phyloP scores from a whole-genome alignment of 1,139 yeast genomes.

The Geotrichum siamense region DNA sequence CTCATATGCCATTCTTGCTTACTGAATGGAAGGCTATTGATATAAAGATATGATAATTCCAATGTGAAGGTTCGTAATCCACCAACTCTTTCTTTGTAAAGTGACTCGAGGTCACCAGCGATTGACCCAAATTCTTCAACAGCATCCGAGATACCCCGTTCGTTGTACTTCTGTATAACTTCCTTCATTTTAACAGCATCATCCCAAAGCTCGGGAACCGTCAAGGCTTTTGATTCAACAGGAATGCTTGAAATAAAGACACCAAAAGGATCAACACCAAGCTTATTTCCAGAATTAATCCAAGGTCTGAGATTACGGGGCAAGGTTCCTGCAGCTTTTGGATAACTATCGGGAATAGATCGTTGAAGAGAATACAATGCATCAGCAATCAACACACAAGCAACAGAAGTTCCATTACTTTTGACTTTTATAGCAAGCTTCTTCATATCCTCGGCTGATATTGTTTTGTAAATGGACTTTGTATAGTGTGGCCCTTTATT shows the following conservation, averaged over 20 bases:
- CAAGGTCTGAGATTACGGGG: slow-evolving; percentile 5
- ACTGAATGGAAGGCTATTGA: neutral
- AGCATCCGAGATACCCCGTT: slow-evolving; percentile 1
- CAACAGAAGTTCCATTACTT: neutral
- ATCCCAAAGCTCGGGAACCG: slow-evolving; percentile 5
- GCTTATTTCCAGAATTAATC: neutral
- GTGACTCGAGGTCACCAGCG: slow-evolving; percentile 2
- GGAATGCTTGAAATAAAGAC: slow-evolving; percentile 4
- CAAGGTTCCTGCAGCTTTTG: slow-evolving; percentile 1
- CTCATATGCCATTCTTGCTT: neutral
- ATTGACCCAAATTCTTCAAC: neutral
- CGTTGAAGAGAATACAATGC: slow-evolving; percentile 5
- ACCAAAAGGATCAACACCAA: slow-evolving; percentile 5
- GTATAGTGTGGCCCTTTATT: slow-evolving; percentile 3
- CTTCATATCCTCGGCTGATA: neutral
- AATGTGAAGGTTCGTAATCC: slow-evolving; percentile 5
- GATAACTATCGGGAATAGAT: neutral
- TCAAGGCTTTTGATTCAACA: neutral
- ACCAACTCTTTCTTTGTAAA: slow-evolving; percentile 8
- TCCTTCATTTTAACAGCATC: neutral
- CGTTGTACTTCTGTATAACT: slow-evolving; percentile 2
- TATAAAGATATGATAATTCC: slow-evolving; percentile 8
- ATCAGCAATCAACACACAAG: neutral
- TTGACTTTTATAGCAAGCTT: neutral
- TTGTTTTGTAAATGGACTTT: neutral